A percentile compares a stretch with the other conserved stretches of the same genome.
phyloP scores from a whole-genome alignment of 495 filamentous ascomycete genomes.

The Poronia punctata region DNA sequence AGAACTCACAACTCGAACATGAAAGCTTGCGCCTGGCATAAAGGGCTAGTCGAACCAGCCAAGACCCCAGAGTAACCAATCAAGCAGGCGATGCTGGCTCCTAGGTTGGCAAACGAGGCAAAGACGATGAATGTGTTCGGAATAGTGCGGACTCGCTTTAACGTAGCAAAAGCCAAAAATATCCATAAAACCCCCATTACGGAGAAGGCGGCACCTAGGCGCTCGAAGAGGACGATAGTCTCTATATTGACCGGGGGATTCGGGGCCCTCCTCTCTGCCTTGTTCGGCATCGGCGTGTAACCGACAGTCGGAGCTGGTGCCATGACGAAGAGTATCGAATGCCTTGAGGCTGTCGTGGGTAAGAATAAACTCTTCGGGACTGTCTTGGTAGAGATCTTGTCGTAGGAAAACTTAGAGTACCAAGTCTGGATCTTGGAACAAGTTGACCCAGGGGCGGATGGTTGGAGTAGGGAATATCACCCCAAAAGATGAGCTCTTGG shows the following conservation, averaged over 20 bases:
- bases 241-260: slow-evolving; percentile 16
- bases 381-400: too few species aligned
- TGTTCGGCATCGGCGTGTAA: not conserved
- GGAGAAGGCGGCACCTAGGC: slow-evolving; percentile 51
- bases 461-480: too few species aligned
- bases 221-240: slow-evolving; percentile 36
- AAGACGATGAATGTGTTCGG: slow-evolving; percentile 80
- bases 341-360: not conserved
- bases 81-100: slow-evolving; percentile 68
- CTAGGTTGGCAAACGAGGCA: slow-evolving; percentile 74
- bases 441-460: too few species aligned
- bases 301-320: not conserved
- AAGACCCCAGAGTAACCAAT: slow-evolving; percentile 53
- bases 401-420: too few species aligned
- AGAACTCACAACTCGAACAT: slow-evolving; percentile 52
- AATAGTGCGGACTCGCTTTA: slow-evolving; percentile 58
- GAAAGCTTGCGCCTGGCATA: slow-evolving; percentile 75
- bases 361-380: too few species aligned
- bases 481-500: too few species aligned
- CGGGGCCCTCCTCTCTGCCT: not conserved
- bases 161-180: slow-evolving; percentile 58
- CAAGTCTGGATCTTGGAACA: too few species aligned
- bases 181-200: slow-evolving; percentile 62
- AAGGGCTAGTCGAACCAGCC: slow-evolving; percentile 40
- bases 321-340: not conserved